phyloP scores from a whole-genome alignment of 1,284 basidiomycete species.

The Melampsora americana region DNA sequence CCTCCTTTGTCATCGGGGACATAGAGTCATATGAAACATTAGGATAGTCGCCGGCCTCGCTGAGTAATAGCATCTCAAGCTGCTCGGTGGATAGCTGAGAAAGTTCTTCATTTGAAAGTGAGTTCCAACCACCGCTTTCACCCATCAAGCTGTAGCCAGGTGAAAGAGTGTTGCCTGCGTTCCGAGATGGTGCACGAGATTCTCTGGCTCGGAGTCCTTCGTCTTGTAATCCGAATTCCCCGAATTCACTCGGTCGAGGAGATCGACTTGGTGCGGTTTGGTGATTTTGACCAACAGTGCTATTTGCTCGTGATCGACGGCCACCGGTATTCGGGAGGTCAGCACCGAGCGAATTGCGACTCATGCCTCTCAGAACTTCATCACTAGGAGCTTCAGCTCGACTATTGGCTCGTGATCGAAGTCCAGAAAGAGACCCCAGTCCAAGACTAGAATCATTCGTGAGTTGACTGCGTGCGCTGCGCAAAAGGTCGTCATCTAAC shows the following conservation, averaged over 20 bases:
- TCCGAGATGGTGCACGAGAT: constrained; percentile 14
- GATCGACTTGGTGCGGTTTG: constrained; percentile 8
- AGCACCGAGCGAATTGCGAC: constrained; percentile 27
- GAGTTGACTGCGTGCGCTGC: constrained; percentile 12
- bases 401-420: constrained; percentile 17
- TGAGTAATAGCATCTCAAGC: constrained; percentile 16
- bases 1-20: neutral
- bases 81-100: constrained; percentile 32
- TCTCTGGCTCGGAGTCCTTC: neutral
- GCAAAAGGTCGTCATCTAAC: constrained; percentile 11
- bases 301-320: constrained; percentile 27
- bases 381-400: constrained; percentile 10
- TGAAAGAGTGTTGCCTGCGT: neutral
- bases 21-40: too few species aligned
- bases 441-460: neutral
- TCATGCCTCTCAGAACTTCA: constrained; percentile 9
- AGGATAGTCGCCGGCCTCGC: too few species aligned
- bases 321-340: constrained; percentile 24
- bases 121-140: too few species aligned
- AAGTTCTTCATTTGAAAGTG: constrained; percentile 31
- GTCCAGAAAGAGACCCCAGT: constrained; percentile 7
- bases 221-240: neutral
- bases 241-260: constrained; percentile 11
- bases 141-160: too few species aligned
- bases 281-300: neutral